Base-by-base conservation (phyloP, 2,329 filamentous ascomycete genomes). In the Colletotrichum kahawae region DNA sequence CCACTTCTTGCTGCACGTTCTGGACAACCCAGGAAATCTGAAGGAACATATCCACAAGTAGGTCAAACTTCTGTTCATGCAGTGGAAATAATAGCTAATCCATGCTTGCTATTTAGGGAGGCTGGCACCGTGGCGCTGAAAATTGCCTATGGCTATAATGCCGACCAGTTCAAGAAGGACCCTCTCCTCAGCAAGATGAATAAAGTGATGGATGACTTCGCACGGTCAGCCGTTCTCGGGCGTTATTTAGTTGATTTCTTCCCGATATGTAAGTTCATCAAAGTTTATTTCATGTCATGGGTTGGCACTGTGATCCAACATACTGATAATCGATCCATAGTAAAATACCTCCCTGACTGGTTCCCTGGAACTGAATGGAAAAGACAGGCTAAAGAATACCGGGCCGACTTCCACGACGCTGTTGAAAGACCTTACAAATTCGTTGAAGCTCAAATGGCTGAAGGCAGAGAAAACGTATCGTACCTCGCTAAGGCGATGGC, bases 1-100 rank as follows among this genome's bases (percentile, higher is more conserved):
- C 4, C 84, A 84, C 2, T 87, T 88, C 59, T 79, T 90, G 10
- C 79, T 86, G 34, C 83, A 84, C 14, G 76, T 87, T 1, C 78
- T 87, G 31, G 78, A 85, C 2, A 80, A 83, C 0, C 87, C 85
- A 0, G 77, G 83, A 6, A 77, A 82, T 1, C 74, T 88, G 18
- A 54, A 83, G 1, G 74, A 84, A 6, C 87, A 89, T 65, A 82
- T 90, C 9, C 81, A 82, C 70, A 87, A 80, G 87, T 62, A 34
- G 33, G 57, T 4, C 18, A 48, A 48, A 48, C 3, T 48, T 0
- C 1, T n/a, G 9, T 48, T 0, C 18, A 48, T 48, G 18, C 5
- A 3, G 3, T 48, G 9, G 9, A 0, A 12, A n/a, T 9, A 9
- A n/a, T 9, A 6, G 7, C 31, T 36, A 9, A 31, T 62, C 5